Percentiles rank a stretch among this genome's conserved stretches.
These are phyloP conservation scores for Sanghuangporus sanghuang DNA, from an alignment of 1,284 basidiomycete genomes.

Conservation along the genomic window DNA sequence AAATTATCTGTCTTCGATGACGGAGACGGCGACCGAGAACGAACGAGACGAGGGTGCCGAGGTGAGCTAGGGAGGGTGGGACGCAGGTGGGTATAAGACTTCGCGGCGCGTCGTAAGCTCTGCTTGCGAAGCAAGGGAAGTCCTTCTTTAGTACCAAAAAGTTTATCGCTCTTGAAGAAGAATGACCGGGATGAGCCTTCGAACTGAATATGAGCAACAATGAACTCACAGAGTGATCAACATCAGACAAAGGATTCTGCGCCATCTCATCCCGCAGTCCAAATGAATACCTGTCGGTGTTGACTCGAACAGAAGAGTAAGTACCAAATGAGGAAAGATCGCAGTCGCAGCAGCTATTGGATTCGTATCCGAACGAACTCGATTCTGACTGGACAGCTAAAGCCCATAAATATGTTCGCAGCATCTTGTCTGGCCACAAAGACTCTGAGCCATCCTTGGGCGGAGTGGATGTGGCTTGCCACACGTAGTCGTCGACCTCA, in stretches of 20 bases:
- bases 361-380: not conserved
- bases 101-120: not conserved
- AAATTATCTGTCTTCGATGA: not conserved
- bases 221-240: not conserved
- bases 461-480: not conserved
- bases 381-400: conserved; percentile 1
- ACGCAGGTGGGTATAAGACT: not conserved
- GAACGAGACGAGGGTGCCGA: not conserved
- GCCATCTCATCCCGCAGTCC: not conserved
- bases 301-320: not conserved
- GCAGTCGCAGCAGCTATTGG: not conserved
- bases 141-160: not conserved
- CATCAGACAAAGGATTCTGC: not conserved
- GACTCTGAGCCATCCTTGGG: not conserved
- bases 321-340: not conserved
- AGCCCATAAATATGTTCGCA: conserved; percentile 17
- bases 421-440: conserved; percentile 2
- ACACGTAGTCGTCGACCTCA: not conserved
- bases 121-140: conserved; percentile 3
- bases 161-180: not conserved
- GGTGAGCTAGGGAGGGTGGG: conserved; percentile 10
- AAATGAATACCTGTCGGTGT: not conserved
- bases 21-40: not conserved
- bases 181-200: not conserved
- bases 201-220: not conserved